Percentiles rank a stretch among this genome's conserved stretches.
Conservation (phyloP, 768 basidiomycete species). For the Lentinula guzmanii region DNA sequence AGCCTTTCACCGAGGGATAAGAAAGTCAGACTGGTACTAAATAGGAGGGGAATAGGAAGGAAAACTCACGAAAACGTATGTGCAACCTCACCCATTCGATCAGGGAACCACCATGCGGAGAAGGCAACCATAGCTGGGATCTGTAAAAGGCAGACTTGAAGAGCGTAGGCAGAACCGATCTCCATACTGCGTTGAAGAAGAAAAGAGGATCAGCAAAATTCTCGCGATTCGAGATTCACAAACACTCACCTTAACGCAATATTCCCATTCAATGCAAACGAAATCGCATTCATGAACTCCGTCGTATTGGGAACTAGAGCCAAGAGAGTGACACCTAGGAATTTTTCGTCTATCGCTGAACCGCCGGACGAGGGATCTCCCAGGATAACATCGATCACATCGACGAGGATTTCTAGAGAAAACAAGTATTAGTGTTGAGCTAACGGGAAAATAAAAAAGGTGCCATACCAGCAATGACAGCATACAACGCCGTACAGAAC, state of each 20-base stretch:
- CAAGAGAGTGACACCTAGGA: slow-evolving; percentile 93
- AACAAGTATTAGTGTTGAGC: too few relatives aligned
- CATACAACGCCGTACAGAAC: slow-evolving; percentile 88
- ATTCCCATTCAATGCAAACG: slow-evolving; percentile 94
- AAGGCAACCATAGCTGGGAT: slow-evolving; percentile 99
- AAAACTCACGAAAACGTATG: slow-evolving; percentile 86
- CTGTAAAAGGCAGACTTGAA: slow-evolving; percentile 96
- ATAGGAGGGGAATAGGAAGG: neutral
- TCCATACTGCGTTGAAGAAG: slow-evolving; percentile 74
- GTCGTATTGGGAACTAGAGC: slow-evolving; percentile 98
- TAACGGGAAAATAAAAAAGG: too few relatives aligned
- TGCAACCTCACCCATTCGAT: slow-evolving; percentile 78
- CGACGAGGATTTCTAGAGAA: slow-evolving; percentile 77
- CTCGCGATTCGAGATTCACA: neutral
- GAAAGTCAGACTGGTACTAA: neutral
- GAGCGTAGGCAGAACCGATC: slow-evolving; percentile 97
- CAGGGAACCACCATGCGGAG: slow-evolving; percentile 89
- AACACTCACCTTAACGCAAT: slow-evolving; percentile 81
- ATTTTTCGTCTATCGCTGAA: slow-evolving; percentile 84
- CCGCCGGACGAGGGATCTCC: slow-evolving; percentile 46
- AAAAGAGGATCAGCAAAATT: too few relatives aligned
- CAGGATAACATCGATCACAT: slow-evolving; percentile 92
- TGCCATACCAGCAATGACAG: slow-evolving; percentile 83
- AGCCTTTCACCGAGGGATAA: slow-evolving; percentile 35
- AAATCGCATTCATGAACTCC: slow-evolving; percentile 99